Conservation (phyloP, 1,284 basidiomycete species). For the Ustilago sp. region DNA sequence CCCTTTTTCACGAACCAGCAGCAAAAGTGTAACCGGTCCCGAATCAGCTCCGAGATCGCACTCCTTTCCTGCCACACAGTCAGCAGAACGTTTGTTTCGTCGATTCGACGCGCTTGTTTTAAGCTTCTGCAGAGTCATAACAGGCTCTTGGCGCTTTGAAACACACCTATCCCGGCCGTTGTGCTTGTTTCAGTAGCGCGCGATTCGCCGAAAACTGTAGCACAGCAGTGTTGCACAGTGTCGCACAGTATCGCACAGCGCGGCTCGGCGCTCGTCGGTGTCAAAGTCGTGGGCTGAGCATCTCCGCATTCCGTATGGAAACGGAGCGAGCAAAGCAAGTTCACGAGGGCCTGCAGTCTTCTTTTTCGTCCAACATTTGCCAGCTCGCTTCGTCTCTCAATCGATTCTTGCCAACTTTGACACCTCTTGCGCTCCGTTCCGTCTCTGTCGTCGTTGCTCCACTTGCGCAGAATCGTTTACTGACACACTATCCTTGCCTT, state of each 20-base stretch:
- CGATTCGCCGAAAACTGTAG: not conserved
- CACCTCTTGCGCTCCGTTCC: not conserved
- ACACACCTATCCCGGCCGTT: not conserved
- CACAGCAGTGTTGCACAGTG: not conserved
- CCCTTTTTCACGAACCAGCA: not conserved
- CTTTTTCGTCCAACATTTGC: not conserved
- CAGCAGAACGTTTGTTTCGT: constrained; percentile 8
- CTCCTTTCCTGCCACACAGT: not conserved
- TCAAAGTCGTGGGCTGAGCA: not conserved
- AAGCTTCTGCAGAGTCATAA: constrained; percentile 2
- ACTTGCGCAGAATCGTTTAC: not conserved
- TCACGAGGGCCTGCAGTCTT: too few species aligned
- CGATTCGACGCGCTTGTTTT: constrained; percentile 7
- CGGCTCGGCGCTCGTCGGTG: not conserved
- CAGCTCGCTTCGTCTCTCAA: not conserved
- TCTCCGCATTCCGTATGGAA: too few species aligned
- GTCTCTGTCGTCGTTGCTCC: not conserved
- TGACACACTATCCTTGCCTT: not conserved
- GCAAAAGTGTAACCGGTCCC: not conserved
- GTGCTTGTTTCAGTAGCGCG: not conserved
- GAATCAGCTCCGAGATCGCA: constrained; percentile 6
- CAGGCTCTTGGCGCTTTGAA: not conserved
- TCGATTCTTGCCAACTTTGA: not conserved
- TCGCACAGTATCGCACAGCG: not conserved
- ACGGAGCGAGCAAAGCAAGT: too few species aligned